Base-by-base conservation (phyloP, 2,329 filamentous ascomycete species). In the Berkeleyomyces rouxiae region DNA sequence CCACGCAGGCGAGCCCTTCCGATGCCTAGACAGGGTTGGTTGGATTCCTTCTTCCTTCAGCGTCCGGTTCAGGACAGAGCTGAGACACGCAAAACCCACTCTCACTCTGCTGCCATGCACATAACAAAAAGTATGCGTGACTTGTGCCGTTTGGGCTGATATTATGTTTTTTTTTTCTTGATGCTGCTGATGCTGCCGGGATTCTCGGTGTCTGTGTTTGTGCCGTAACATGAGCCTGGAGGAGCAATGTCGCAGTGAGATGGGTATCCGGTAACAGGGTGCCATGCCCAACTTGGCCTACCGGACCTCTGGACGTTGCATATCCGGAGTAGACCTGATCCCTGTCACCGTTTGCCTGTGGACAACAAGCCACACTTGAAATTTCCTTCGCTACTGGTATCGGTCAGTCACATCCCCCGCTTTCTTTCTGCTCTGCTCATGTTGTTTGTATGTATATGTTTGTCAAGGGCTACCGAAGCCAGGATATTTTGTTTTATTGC, bases 11-110 rank as follows among this genome's bases (percentile, higher is more conserved):
- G 51, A 55, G 51, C 51, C 55, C 37, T 42, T 33, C 37, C 47
- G 31, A 53, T 39, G 33, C 16, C 44, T 33, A 61, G 13, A 40
- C 42, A 61, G 59, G 59, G 39, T 46, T 36, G 13, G 31, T 10
- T 44, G 23, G 42, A n/a, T 31, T 42, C 36, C 40, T 40, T 16
- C n/a, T 36, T 42, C 37, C 47, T 33, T 53, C 3, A 6, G 7
- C 37, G 23, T 36, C 44, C 9, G 36, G 10, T 37, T 31, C 16
- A 55, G 51, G 51, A 55, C 13, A 31, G n/a, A 55, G 33, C 51
- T 55, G 51, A 55, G 51, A 11, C 51, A 55, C n/a, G 39, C 44
- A 47, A 47, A 59, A 16, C 42, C 58, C 58, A 59, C 58, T 16
- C 46, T n/a, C 16, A 31, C 46, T 51, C 33, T 51, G 46, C 33